Conservation (phyloP, 176 grass and related monocot genomes). For the Poa pratensis region DNA sequence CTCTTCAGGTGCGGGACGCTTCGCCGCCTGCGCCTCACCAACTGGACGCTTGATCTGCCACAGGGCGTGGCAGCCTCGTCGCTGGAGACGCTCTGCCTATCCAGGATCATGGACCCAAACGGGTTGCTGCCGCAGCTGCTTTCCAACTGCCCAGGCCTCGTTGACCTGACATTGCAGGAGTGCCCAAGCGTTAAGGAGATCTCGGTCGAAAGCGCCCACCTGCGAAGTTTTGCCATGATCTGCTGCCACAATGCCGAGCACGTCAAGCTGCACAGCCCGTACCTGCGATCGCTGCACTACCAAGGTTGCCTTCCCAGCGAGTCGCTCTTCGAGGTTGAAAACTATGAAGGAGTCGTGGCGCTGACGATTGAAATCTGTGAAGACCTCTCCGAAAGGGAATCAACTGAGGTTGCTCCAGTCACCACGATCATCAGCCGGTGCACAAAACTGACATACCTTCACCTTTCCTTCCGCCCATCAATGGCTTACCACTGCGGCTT, state of each 20-base stretch:
- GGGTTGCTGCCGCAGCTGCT: neutral
- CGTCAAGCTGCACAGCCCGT: neutral
- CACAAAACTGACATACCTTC: neutral
- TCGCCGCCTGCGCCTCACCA: neutral
- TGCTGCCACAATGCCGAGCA: constrained; percentile 12
- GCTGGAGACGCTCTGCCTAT: neutral
- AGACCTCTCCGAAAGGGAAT: neutral
- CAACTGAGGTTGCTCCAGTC: neutral
- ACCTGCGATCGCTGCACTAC: constrained; percentile 9
- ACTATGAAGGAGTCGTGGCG: neutral
- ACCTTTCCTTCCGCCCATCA: neutral
- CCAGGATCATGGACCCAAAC: neutral
- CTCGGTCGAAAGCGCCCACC: neutral
- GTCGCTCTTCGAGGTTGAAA: neutral
- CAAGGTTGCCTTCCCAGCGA: neutral
- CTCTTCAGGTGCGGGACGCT: neutral
- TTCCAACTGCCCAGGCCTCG: neutral
- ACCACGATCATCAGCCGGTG: neutral
- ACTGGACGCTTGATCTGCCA: neutral
- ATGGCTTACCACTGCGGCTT: constrained; percentile 5
- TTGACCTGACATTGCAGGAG: constrained; percentile 24
- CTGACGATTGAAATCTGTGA: constrained; percentile 6
- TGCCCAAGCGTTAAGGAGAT: neutral
- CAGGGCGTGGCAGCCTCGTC: neutral
- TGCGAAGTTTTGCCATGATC: neutral